Base-by-base conservation (phyloP, 164 flowering plant genomes). In the Piper betle region DNA sequence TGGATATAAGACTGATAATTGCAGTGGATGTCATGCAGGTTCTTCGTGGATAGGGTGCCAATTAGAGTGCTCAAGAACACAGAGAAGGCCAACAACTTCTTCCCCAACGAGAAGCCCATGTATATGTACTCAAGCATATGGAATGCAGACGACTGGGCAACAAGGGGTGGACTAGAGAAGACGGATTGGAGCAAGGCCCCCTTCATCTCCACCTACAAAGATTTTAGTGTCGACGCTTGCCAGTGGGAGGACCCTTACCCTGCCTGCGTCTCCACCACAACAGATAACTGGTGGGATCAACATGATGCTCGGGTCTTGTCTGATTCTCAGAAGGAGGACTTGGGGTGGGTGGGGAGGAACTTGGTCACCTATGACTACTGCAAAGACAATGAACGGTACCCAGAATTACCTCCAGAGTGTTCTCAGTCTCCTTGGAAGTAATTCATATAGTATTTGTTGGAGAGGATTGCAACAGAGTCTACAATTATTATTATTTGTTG, bases 81-180 rank as follows among this genome's bases (percentile, higher is more conserved):
- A 6, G 83, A 77, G 6, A 67, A 84, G 53, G 64, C 79, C 9
- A 92, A 86, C 72, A 59, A 81, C 54, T 90, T 83, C 84, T 89
- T 87, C 82, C 98, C 97, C 1, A 82, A 81, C 61, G 80, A 84
- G 78, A 89, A 89, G 80, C 96, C 97, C 20, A 89, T 92, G 97
- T 89, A 80, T 81, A 62, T 89, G 58, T 89, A 85, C 71, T 92
- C 98, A 13, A 92, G 98, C 76, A 89, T 92, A 37, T 92, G 98
- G 98, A 86, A 92, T 53, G 98, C 98, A 0, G 96, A 92, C 19
- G 93, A 85, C 41, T 92, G 98, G 96, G 98, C 96, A 0, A 92
- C 98, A n/a, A 78, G 97, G 46, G 97, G 98, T 5, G 98, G 98
- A 0, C 78, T 89, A 2, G 98, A 87, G 80, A 89, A 93, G 76